Conservation (phyloP, 352 stramenopile species). For the Halophytophthora polymorphica region DNA sequence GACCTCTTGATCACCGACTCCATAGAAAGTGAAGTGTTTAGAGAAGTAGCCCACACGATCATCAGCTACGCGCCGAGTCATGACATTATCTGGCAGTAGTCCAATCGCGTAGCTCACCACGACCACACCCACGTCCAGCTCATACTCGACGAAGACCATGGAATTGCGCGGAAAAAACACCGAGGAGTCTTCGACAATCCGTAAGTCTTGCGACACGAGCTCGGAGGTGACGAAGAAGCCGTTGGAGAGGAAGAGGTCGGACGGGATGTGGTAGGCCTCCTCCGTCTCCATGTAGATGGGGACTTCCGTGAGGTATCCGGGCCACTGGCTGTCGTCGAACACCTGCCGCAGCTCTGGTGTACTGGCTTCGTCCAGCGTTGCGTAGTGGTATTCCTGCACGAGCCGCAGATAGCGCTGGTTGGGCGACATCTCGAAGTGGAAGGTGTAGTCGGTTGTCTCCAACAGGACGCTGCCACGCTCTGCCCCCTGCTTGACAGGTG, state of each 20-base stretch:
- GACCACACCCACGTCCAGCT: slow-evolving; percentile 47
- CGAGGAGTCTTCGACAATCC: slow-evolving; percentile 20
- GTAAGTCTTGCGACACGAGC: slow-evolving; percentile 29
- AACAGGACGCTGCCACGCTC: slow-evolving; percentile 57
- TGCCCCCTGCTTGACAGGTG: slow-evolving; percentile 30
- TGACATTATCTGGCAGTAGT: slow-evolving; percentile 55
- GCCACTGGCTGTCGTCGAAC: slow-evolving; percentile 67
- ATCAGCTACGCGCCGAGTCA: slow-evolving; percentile 56
- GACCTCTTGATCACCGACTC: slow-evolving; percentile 30
- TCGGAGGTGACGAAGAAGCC: slow-evolving; percentile 73
- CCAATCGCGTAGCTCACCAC: slow-evolving; percentile 72
- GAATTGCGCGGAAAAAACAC: slow-evolving; percentile 71
- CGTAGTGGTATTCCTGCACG: slow-evolving; percentile 57
- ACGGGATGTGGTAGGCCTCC: slow-evolving; percentile 42
- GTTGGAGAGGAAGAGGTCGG: slow-evolving; percentile 52
- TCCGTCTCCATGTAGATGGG: slow-evolving; percentile 65
- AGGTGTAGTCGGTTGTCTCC: slow-evolving; percentile 57
- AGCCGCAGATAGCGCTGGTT: slow-evolving; percentile 37
- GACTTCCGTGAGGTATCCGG: slow-evolving; percentile 49
- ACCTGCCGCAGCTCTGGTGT: slow-evolving; percentile 46
- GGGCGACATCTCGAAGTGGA: slow-evolving; percentile 57
- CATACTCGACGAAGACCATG: slow-evolving; percentile 75
- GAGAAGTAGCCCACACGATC: slow-evolving; percentile 83
- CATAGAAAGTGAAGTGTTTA: slow-evolving; percentile 57
- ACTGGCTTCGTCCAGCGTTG: slow-evolving; percentile 28